Conservation (phyloP, 768 basidiomycete species). For the Kwoniella pini region DNA sequence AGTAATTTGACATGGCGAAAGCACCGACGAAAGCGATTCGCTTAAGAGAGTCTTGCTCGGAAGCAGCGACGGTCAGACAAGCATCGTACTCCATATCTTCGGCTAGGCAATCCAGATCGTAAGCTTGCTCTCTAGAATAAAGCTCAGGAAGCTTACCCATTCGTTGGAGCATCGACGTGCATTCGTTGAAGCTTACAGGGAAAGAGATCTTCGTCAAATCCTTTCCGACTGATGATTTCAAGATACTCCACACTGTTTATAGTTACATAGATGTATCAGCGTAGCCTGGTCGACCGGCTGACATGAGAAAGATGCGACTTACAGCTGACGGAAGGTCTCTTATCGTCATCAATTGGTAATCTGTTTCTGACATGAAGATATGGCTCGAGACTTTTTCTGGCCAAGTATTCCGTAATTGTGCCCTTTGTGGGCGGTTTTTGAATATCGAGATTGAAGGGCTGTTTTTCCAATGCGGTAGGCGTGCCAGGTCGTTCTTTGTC, state of each 20-base stretch:
- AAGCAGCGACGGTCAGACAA: conserved; percentile 81
- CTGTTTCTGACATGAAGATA: conserved; percentile 66
- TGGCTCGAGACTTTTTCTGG: conserved; percentile 60
- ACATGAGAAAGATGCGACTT: conserved; percentile 9
- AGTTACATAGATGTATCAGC: conserved; percentile 6
- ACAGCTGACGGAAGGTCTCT: conserved; percentile 71
- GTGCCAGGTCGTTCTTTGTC: conserved; percentile 47
- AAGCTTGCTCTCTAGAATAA: background rate
- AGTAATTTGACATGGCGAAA: conserved; percentile 96
- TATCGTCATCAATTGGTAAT: conserved; percentile 69
- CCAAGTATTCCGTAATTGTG: conserved; percentile 52
- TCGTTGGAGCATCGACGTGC: conserved; percentile 93
- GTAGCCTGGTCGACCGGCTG: background rate
- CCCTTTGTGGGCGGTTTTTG: conserved; percentile 7
- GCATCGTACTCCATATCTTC: conserved; percentile 98
- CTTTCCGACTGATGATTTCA: conserved; percentile 94
- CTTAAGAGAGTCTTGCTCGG: conserved; percentile 71
- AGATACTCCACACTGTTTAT: conserved; percentile 75
- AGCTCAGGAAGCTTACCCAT: conserved; percentile 60
- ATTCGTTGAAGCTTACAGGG: conserved; percentile 67
- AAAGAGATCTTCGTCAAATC: conserved; percentile 94
- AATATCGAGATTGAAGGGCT: conserved; percentile 5
- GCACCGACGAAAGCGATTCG: conserved; percentile 91
- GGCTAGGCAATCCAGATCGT: conserved; percentile 50
- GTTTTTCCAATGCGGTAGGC: conserved; percentile 17